phyloP scores from a whole-genome alignment of 2,329 filamentous ascomycete species.

The Arthrobotrys pseudoclavata region DNA sequence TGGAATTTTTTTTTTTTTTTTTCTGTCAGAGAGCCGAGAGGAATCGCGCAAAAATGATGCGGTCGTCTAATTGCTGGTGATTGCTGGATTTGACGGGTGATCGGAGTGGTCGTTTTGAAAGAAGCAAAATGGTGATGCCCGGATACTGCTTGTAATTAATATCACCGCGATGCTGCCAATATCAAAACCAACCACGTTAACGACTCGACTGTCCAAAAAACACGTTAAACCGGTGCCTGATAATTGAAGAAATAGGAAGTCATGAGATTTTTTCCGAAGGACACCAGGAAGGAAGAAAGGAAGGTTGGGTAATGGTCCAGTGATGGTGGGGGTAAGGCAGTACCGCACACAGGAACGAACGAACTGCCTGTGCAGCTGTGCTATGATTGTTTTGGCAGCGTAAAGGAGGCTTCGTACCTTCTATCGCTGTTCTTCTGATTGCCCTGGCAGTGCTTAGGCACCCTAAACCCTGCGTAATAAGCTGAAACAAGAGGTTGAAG shows the following conservation, averaged over 20 bases:
- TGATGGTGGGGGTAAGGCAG: constrained; percentile 12
- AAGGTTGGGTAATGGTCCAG: not conserved
- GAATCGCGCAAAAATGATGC: constrained; percentile 46
- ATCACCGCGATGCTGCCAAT: no score
- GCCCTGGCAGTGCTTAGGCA: constrained; percentile 31
- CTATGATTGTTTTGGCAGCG: constrained; percentile 51
- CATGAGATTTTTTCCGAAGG: constrained; percentile 4
- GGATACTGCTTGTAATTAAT: not conserved
- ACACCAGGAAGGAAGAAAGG: constrained; percentile 13
- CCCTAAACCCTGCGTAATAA: constrained; percentile 47
- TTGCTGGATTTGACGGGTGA: constrained; percentile 7
- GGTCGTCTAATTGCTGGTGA: constrained; percentile 7
- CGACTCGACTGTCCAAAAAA: constrained; percentile 2
- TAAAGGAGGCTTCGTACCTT: constrained; percentile 39
- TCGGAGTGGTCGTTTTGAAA: constrained; percentile 16
- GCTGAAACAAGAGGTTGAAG: constrained; percentile 58
- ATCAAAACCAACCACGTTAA: not conserved
- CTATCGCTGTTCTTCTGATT: constrained; percentile 40
- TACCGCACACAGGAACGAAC: constrained; percentile 17
- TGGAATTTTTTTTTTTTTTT: not conserved
- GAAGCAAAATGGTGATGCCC: constrained; percentile 15
- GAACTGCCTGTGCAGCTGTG: constrained; percentile 18
- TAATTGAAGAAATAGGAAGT: constrained; percentile 7
- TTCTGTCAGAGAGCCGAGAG: constrained; percentile 24
- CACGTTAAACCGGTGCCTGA: not conserved